A percentile compares a stretch with the other conserved stretches of the same genome.
phyloP scores from a whole-genome alignment of 2,329 filamentous ascomycete species.

The Triangularia setosa region DNA sequence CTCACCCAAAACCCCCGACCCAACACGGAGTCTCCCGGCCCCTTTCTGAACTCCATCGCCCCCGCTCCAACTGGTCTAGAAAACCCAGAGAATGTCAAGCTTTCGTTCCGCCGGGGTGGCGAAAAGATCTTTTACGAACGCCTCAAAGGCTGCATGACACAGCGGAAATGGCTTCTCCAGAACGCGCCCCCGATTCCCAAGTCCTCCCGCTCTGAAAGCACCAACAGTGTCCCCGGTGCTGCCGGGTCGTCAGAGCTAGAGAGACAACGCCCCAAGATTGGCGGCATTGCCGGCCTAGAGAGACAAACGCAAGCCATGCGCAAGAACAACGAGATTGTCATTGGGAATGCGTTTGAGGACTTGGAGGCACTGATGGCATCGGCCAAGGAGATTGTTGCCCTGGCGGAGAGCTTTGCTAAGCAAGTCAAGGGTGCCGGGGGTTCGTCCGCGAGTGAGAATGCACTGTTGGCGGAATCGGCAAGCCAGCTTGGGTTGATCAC shows the following conservation, averaged over 20 bases:
- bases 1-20: constrained; percentile 37
- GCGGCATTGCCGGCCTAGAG: constrained; percentile 90
- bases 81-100: constrained; percentile 72
- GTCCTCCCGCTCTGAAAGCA: constrained; percentile 38
- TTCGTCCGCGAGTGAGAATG: constrained; percentile 57
- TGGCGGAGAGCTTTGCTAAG: constrained; percentile 81
- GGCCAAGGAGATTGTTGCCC: constrained; percentile 89
- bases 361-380: constrained; percentile 96
- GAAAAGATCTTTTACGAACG: constrained; percentile 88
- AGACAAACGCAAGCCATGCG: constrained; percentile 77
- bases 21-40: constrained; percentile 75
- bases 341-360: constrained; percentile 92
- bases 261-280: constrained; percentile 52
- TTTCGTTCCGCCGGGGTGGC: constrained; percentile 86
- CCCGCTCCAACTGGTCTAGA: constrained; percentile 42
- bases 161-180: constrained; percentile 92
- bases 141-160: constrained; percentile 80
- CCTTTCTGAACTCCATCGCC: constrained; percentile 48
- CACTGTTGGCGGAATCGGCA: constrained; percentile 74
- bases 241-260: neutral
- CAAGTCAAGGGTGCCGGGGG: constrained; percentile 49
- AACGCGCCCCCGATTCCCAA: constrained; percentile 83
- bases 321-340: constrained; percentile 89
- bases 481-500: constrained; percentile 85
- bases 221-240: constrained; percentile 3